Evolutionary conservation across 2,329 filamentous ascomycete genomes (phyloP).

Genomic region (Ramularia endophylla): DNA sequence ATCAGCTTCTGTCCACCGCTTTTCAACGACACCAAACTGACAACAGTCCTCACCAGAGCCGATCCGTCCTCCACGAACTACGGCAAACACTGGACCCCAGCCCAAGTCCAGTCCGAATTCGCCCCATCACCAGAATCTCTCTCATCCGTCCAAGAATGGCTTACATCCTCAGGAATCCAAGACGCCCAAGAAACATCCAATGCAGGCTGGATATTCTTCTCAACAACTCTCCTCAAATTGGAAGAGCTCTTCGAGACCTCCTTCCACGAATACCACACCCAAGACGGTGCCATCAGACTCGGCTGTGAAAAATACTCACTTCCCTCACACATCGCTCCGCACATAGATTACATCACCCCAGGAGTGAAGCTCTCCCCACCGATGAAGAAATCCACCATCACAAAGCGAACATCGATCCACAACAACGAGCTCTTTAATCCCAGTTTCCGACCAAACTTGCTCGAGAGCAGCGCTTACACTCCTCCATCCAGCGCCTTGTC

Average conservation of each 20-base stretch:
- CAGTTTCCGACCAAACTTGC: no score
- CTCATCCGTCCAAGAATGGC: conserved; percentile 34
- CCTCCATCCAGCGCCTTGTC: neutral
- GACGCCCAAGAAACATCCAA: conserved; percentile 26
- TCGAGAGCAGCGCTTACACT: no score
- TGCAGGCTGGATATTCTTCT: conserved; percentile 36
- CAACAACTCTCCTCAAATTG: conserved; percentile 31
- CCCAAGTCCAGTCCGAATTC: conserved; percentile 36
- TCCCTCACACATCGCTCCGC: conserved; percentile 36
- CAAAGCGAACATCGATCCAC: no score
- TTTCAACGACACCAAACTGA: no score
- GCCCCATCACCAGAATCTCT: conserved; percentile 31
- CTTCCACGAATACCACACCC: conserved; percentile 30
- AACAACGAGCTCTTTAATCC: no score
- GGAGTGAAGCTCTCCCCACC: conserved; percentile 43
- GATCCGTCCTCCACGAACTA: conserved; percentile 28
- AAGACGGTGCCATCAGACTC: conserved; percentile 26
- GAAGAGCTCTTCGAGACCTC: conserved; percentile 36
- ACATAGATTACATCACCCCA: conserved; percentile 53
- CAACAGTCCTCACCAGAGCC: no score
- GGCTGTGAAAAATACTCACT: conserved; percentile 37
- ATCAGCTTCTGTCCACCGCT: no score
- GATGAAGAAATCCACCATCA: conserved; percentile 7
- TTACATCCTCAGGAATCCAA: conserved; percentile 27
- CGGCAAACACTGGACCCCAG: conserved; percentile 31